phyloP scores from a whole-genome alignment of 2,329 filamentous ascomycete species.

The Trichoderma simmonsii region DNA sequence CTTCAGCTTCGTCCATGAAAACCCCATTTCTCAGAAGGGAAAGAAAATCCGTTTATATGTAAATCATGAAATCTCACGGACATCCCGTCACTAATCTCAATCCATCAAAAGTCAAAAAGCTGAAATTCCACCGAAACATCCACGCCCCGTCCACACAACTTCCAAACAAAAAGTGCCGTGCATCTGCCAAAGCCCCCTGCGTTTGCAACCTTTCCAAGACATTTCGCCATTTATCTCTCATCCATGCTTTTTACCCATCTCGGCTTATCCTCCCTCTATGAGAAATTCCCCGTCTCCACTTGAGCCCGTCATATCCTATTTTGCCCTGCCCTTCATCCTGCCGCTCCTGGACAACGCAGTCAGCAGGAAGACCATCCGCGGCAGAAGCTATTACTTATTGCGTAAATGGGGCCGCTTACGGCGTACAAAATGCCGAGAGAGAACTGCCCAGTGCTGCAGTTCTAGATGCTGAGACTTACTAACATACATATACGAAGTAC shows the following conservation, averaged over 20 bases:
- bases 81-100: neutral
- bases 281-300: neutral
- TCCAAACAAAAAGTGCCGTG: neutral
- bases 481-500: neutral
- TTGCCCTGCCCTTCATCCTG: neutral
- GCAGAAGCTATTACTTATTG: neutral
- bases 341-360: neutral
- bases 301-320: neutral
- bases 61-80: neutral
- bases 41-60: neutral
- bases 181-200: neutral
- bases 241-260: neutral
- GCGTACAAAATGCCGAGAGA: neutral
- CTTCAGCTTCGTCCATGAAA: neutral
- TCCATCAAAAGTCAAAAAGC: neutral
- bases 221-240: neutral
- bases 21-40: neutral
- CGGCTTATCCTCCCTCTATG: neutral
- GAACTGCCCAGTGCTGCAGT: neutral
- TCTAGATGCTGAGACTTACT: neutral
- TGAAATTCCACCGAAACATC: neutral
- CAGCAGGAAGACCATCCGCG: neutral
- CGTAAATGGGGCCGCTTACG: neutral
- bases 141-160: neutral
- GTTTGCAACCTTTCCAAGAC: neutral